A percentile compares a stretch with the other conserved stretches of the same genome.
Evolutionary conservation across 192 early-diverging fungal genomes (phyloP).

Genomic region (Backusella morwellensis): DNA sequence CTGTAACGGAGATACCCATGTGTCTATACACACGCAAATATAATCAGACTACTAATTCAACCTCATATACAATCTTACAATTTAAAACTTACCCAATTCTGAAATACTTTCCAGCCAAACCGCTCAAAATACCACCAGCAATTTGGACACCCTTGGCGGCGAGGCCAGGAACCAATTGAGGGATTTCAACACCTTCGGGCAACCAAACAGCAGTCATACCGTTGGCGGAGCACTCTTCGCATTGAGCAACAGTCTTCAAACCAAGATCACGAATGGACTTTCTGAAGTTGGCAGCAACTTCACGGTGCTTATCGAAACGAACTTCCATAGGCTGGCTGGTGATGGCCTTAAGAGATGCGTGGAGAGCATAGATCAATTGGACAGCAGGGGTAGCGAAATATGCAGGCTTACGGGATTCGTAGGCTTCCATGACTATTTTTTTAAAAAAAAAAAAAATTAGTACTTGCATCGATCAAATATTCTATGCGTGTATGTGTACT

Average conservation of each 20-base stretch:
- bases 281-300: slow-evolving; percentile 73
- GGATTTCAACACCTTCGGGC: slow-evolving; percentile 74
- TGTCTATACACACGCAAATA: slow-evolving; percentile 43
- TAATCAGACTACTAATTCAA: background rate
- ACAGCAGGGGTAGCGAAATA: slow-evolving; percentile 99
- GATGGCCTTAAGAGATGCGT: slow-evolving; percentile 78
- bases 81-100: slow-evolving; percentile 63
- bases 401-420: slow-evolving; percentile 86
- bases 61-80: background rate
- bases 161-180: slow-evolving; percentile 78
- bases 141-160: slow-evolving; percentile 79
- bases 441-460: background rate
- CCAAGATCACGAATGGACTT: slow-evolving; percentile 65
- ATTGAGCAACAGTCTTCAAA: slow-evolving; percentile 68
- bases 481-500: background rate
- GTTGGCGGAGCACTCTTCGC: slow-evolving; percentile 59
- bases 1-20: slow-evolving; percentile 79
- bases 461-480: background rate
- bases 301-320: slow-evolving; percentile 76
- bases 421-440: slow-evolving; percentile 79
- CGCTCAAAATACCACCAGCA: slow-evolving; percentile 88
- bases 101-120: slow-evolving; percentile 88
- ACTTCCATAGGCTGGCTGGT: slow-evolving; percentile 67
- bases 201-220: slow-evolving; percentile 88
- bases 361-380: slow-evolving; percentile 85